Evolutionary conservation across 2,329 filamentous ascomycete species (phyloP).

Genomic region (Diaporthe capsici): DNA sequence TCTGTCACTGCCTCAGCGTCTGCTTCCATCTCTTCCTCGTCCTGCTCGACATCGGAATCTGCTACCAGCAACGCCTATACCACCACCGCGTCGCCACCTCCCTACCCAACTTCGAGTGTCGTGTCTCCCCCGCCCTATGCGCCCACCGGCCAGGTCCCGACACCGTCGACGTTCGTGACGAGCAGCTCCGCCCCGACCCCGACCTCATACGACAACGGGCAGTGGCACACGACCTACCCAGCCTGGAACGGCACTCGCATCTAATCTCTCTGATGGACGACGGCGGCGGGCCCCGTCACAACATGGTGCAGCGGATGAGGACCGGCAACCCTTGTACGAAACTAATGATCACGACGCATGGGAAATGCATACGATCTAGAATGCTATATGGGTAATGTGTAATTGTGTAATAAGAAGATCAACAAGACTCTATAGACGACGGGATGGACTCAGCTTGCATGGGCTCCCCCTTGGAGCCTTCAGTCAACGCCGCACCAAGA

Average conservation of each 20-base stretch:
- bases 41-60: background rate
- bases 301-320: background rate
- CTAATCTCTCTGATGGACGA: background rate
- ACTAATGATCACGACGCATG: constrained; percentile 17
- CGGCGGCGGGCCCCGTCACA: constrained; percentile 8
- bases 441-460: background rate
- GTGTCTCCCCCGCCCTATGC: background rate
- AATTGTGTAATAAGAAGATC: constrained; percentile 34
- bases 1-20: background rate
- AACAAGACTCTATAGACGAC: background rate
- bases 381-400: constrained; percentile 28
- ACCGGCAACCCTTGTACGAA: background rate
- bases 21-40: background rate
- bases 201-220: constrained; percentile 38
- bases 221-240: constrained; percentile 41
- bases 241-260: constrained; percentile 38
- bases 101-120: constrained; percentile 15
- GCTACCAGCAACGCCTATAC: background rate
- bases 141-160: constrained; percentile 25
- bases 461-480: background rate
- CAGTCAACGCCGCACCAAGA: constrained; percentile 27
- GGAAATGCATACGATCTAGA: background rate
- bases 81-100: constrained; percentile 14
- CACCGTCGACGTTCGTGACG: constrained; percentile 37
- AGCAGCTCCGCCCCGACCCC: background rate